Conservation (phyloP, 768 basidiomycete species). For the Suillus subluteus region DNA sequence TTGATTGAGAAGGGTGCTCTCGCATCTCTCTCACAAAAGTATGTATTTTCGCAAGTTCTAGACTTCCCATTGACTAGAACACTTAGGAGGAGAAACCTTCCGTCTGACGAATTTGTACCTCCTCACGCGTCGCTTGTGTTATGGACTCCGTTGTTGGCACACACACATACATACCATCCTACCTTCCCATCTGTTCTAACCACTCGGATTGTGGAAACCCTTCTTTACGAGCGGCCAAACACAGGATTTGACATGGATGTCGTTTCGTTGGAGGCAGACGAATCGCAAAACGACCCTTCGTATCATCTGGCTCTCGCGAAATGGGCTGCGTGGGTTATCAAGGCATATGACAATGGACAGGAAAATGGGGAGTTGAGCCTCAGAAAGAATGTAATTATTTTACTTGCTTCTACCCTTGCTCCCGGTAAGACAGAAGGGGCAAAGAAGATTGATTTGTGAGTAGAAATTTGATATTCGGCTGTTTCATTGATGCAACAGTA, state of each 20-base stretch:
- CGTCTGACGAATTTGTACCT: conserved; percentile 49
- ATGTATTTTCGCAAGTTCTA: conserved; percentile 22
- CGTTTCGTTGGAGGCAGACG: conserved; percentile 23
- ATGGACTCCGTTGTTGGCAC: conserved; percentile 68
- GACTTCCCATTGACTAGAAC: conserved; percentile 12
- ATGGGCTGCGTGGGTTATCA: conserved; percentile 69
- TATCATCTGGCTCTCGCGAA: conserved; percentile 65
- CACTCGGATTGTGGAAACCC: conserved; percentile 44
- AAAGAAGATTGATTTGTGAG: conserved; percentile 40
- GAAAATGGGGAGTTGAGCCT: conserved; percentile 42
- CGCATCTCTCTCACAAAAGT: conserved; percentile 88
- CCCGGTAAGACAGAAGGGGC: conserved; percentile 33
- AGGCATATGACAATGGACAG: conserved; percentile 39
- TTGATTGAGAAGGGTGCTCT: conserved; percentile 74
- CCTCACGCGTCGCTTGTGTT: conserved; percentile 54
- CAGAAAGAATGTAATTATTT: conserved; percentile 47
- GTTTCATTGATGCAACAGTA: conserved; percentile 10
- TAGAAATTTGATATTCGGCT: conserved; percentile 7
- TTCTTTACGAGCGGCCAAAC: conserved; percentile 26
- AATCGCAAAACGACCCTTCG: conserved; percentile 39
- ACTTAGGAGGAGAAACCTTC: conserved; percentile 58
- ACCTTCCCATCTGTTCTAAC: conserved; percentile 55
- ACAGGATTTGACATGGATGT: conserved; percentile 20
- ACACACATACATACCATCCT: conserved; percentile 58
- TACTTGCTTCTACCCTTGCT: conserved; percentile 53